Conservation (phyloP, 805 yeast species). For the Barnettozyma salicaria region DNA sequence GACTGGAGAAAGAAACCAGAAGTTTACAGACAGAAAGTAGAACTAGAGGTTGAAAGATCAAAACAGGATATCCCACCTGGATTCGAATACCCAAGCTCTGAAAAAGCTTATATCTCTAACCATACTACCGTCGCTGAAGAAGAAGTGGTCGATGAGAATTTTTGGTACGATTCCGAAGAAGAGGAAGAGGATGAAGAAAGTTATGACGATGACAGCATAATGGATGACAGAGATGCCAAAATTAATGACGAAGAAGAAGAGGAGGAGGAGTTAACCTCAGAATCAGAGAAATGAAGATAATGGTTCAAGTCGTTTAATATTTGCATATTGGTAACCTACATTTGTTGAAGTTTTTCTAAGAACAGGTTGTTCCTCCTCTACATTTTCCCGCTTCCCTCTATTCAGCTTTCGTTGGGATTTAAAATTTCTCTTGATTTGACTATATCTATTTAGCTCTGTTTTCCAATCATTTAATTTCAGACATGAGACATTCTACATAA, state of each 20-base stretch:
- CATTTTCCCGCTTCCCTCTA: too few relatives aligned
- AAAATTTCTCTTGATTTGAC: too few relatives aligned
- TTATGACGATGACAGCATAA: conserved; percentile 46
- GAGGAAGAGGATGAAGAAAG: conserved; percentile 38
- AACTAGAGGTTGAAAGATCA: conserved; percentile 76
- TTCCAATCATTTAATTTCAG: too few relatives aligned
- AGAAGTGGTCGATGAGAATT: conserved; percentile 70
- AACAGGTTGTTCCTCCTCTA: too few relatives aligned
- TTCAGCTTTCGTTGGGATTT: too few relatives aligned
- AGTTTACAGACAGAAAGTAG: conserved; percentile 67
- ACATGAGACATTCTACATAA: too few relatives aligned
- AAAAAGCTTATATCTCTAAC: conserved; percentile 46
- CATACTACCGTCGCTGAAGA: conserved; percentile 33
- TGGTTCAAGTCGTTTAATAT: too few relatives aligned
- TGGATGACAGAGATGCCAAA: conserved; percentile 47
- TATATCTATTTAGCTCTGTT: too few relatives aligned
- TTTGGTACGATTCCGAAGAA: conserved; percentile 72
- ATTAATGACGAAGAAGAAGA: conserved; percentile 51
- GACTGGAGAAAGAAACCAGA: conserved; percentile 80
- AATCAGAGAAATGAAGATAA: conserved; percentile 26
- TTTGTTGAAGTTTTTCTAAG: too few relatives aligned
- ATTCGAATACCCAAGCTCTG: conserved; percentile 71
- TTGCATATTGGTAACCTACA: too few relatives aligned
- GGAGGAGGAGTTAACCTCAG: conserved; percentile 30
- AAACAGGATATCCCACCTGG: conserved; percentile 84